phyloP scores from a whole-genome alignment of 164 flowering plant genomes.

The Vitis cinerea region DNA sequence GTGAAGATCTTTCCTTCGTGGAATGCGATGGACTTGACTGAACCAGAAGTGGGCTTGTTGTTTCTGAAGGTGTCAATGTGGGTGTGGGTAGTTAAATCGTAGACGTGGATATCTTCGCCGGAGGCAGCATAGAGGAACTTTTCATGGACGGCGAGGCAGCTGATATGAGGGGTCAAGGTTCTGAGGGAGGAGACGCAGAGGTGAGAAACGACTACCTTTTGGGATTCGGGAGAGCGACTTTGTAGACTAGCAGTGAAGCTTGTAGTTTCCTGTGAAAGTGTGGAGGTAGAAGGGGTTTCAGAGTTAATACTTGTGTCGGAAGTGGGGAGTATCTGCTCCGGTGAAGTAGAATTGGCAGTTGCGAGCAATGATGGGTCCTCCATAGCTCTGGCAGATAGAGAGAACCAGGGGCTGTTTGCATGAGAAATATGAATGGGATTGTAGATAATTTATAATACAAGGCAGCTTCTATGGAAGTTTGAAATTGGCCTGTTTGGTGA shows the following conservation, averaged over 20 bases:
- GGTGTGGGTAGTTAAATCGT: constrained; percentile 7
- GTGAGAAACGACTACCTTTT: not conserved
- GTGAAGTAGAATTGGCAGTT: too few species aligned
- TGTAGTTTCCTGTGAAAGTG: too few species aligned
- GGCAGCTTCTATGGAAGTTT: too few species aligned
- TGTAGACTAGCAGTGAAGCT: too few species aligned
- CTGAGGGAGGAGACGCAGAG: constrained; percentile 3
- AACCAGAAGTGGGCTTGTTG: constrained; percentile 8
- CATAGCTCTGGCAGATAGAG: too few species aligned
- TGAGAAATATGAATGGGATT: too few species aligned
- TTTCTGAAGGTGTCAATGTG: constrained; percentile 2
- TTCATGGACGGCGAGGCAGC: constrained; percentile 12
- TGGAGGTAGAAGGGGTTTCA: not conserved
- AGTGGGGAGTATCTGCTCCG: not conserved
- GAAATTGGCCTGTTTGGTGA: too few species aligned
- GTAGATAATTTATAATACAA: too few species aligned
- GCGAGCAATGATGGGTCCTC: too few species aligned
- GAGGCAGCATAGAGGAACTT: constrained; percentile 14
- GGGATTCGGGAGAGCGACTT: too few species aligned
- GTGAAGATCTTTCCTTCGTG: constrained; percentile 10
- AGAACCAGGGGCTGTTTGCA: too few species aligned
- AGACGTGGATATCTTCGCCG: constrained; percentile 11
- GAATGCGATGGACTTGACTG: constrained; percentile 15
- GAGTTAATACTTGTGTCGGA: not conserved
- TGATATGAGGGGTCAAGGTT: constrained; percentile 6